These are phyloP conservation scores for Chrysanthemum lavandulifolium DNA, from an alignment of 129 eudicot genomes.

Conservation along the genomic window DNA sequence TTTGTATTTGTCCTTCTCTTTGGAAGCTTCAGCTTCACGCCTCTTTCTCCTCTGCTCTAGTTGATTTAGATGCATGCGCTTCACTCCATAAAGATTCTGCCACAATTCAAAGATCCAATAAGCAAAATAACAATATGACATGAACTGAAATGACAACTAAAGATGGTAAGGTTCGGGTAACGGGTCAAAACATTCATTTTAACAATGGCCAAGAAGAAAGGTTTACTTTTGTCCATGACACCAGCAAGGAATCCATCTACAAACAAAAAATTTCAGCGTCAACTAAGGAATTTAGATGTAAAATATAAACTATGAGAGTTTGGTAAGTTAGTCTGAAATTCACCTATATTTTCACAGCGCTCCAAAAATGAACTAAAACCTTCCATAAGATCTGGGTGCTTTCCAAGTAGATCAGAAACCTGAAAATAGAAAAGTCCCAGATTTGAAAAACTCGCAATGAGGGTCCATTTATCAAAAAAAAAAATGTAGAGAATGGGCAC, in stretches of 20 bases:
- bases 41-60: constrained; percentile 75
- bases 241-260: constrained; percentile 99
- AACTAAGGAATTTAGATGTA: not conserved
- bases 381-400: constrained; percentile 93
- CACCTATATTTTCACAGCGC: constrained; percentile 87
- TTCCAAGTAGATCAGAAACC: constrained; percentile 95
- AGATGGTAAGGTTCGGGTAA: no score
- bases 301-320: not conserved
- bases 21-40: constrained; percentile 67
- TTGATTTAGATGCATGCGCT: constrained; percentile 65
- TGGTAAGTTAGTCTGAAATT: constrained; percentile 8
- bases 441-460: no score
- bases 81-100: constrained; percentile 85
- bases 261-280: constrained; percentile 18
- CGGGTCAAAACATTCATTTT: not conserved
- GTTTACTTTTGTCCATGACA: constrained; percentile 93
- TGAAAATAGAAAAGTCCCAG: constrained; percentile 28
- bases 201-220: not conserved
- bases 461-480: no score
- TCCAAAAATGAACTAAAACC: constrained; percentile 90
- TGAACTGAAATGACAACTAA: not conserved
- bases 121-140: constrained; percentile 5
- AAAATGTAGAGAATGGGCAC: no score
- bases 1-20: constrained; percentile 76
- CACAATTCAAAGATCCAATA: constrained; percentile 20